Evolutionary conservation across 1,284 basidiomycete species (phyloP), one percentile per base, ranked within the genome.

Genomic region (Uromyces viciae-fabae): DNA sequence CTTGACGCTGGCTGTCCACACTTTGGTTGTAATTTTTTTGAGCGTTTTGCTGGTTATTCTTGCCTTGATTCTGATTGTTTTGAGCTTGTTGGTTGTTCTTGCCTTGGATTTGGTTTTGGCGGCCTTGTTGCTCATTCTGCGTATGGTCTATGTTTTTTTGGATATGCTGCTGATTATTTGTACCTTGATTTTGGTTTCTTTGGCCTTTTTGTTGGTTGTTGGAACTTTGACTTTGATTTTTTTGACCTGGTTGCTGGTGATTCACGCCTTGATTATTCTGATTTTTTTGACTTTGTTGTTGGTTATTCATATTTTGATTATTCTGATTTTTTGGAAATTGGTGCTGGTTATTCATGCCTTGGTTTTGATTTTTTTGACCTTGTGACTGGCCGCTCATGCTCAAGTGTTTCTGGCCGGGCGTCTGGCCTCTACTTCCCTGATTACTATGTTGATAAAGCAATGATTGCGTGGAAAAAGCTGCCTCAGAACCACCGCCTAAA

Each of bases 31-130:
- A 43, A 43, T 28, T 28, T 14, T 69, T 43, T 14, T n/a, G n/a
- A n/a, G n/a, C 46, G 25, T 42, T 42, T 31, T 46, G 14, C n/a
- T 69, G 25, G 11, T 69, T 40, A 43, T 28, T 28, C 15, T 69
- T 43, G 5, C 22, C 19, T 46, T 9, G 28, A 49, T 49, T 49
- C 38, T 19, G 28, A 25, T 33, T 62, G 7, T 19, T 62, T 31
- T 49, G 46, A 49, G 46, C 22, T 22, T 49, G 46, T 11, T 33
- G 38, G 40, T 38, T 38, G 15, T 31, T 19, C 15, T 62, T 15
- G 66, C 49, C 49, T 19, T 69, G 66, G 33, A 40, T 43, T 49
- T 69, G 38, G 66, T 69, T 69, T 69, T 69, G 66, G 4, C 46
- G 64, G 40, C 64, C 64, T 25, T 25, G 28, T 42, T 66, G 33